Conservation (phyloP, 768 basidiomycete genomes). For the Sporobolomyces roseus region DNA sequence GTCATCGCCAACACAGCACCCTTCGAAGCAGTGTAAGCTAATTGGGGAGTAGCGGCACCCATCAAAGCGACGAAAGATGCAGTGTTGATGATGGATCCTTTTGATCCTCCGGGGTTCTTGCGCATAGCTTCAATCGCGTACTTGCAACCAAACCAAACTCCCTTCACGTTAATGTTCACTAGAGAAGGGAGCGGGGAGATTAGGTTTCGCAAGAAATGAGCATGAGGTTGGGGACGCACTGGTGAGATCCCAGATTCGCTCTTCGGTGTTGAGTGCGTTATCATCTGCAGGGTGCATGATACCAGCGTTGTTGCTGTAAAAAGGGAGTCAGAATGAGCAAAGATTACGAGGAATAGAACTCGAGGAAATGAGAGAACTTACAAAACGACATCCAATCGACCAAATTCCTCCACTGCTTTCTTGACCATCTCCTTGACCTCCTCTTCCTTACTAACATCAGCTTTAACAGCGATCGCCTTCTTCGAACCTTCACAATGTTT, state of each 20-base stretch:
- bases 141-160: conserved; percentile 99
- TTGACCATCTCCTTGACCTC: conserved; percentile 81
- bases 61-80: conserved; percentile 93
- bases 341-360: not conserved
- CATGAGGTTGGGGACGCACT: conserved; percentile 8
- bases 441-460: conserved; percentile 82
- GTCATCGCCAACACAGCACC: conserved; percentile 98
- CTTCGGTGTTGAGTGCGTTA: conserved; percentile 91
- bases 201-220: too few species aligned
- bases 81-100: conserved; percentile 88
- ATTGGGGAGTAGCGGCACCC: conserved; percentile 95
- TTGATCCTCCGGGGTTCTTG: conserved; percentile 74
- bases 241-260: conserved; percentile 75
- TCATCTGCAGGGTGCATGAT: conserved; percentile 98
- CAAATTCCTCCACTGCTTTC: conserved; percentile 73
- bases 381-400: conserved; percentile 89
- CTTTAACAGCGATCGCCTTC: conserved; percentile 60
- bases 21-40: conserved; percentile 99
- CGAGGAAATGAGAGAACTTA: conserved; percentile 49
- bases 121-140: conserved; percentile 96
- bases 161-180: conserved; percentile 86
- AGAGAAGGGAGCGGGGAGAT: conserved; percentile 51
- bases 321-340: too few species aligned
- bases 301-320: conserved; percentile 54
- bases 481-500: conserved; percentile 59